A percentile compares a stretch with the other conserved stretches of the same genome.
These are phyloP conservation scores for Oryza glaberrima DNA, from an alignment of 176 grass and related monocot species.

Conservation along the genomic window DNA sequence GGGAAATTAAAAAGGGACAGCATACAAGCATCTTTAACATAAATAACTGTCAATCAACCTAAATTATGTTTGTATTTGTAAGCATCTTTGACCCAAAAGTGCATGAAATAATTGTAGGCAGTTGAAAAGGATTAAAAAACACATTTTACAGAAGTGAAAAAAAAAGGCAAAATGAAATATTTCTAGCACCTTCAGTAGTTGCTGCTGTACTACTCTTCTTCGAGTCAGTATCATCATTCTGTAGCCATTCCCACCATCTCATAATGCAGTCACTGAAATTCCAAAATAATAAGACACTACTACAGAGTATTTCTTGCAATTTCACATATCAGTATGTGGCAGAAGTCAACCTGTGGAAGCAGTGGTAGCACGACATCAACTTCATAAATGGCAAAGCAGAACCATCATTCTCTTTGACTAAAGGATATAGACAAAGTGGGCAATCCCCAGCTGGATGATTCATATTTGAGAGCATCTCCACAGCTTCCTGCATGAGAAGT, in stretches of 20 bases:
- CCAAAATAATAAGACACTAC: conserved; percentile 29
- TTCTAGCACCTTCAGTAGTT: conserved; percentile 34
- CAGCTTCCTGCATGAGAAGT: conserved; percentile 70
- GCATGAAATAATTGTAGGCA: not conserved
- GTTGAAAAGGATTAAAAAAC: not conserved
- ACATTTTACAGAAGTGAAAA: not conserved
- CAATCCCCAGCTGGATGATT: conserved; percentile 98
- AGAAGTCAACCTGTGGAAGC: conserved; percentile 79
- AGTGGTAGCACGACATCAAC: conserved; percentile 99
- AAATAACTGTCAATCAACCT: not conserved
- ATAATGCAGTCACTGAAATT: conserved; percentile 77
- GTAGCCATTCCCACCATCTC: conserved; percentile 89
- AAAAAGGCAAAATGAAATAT: conserved; percentile 13
- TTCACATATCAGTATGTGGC: conserved; percentile 14
- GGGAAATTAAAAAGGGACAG: not conserved
- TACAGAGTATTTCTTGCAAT: conserved; percentile 10
- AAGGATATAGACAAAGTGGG: conserved; percentile 89
- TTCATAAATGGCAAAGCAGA: conserved; percentile 82
- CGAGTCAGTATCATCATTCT: conserved; percentile 48
- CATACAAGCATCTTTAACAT: not conserved
- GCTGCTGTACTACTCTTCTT: conserved; percentile 33
- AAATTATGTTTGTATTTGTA: not conserved
- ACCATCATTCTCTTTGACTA: conserved; percentile 58
- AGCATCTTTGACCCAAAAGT: conserved; percentile 12
- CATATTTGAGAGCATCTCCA: conserved; percentile 81